Conservation (phyloP, 768 basidiomycete genomes). For the Boletus patriciae region DNA sequence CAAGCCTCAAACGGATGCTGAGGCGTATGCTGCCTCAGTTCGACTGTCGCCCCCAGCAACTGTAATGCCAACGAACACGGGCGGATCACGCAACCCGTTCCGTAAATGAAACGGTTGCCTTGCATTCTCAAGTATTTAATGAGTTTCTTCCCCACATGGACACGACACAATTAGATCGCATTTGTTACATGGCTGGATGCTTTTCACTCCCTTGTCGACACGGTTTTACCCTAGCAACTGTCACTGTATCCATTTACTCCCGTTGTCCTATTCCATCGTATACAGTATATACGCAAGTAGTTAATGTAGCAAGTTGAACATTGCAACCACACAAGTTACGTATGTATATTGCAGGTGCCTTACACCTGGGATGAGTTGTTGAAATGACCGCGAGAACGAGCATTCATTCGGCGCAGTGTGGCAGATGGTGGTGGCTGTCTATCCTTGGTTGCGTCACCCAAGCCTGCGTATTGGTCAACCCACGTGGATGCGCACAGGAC, state of each 20-base stretch:
- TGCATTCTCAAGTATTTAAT: constrained; percentile 9
- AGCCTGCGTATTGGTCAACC: constrained; percentile 4
- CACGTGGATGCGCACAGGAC: constrained; percentile 32
- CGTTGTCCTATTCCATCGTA: constrained; percentile 17
- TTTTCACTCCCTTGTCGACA: constrained; percentile 6
- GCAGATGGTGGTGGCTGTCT: constrained; percentile 16
- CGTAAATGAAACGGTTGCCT: constrained; percentile 35
- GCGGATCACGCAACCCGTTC: constrained; percentile 56
- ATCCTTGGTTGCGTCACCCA: constrained; percentile 9
- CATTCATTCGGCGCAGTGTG: background rate
- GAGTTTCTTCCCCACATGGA: constrained; percentile 27
- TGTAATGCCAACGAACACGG: constrained; percentile 43
- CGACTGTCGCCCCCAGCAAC: constrained; percentile 33
- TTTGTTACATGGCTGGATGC: constrained; percentile 4
- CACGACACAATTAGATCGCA: constrained; percentile 20
- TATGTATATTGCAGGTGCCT: constrained; percentile 13
- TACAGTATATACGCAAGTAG: constrained; percentile 13
- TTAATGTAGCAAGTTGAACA: constrained; percentile 26
- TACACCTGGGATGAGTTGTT: background rate
- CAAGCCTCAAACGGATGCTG: constrained; percentile 52
- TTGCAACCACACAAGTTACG: constrained; percentile 13
- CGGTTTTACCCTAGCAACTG: constrained; percentile 15
- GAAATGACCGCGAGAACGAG: constrained; percentile 31
- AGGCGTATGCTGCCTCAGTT: constrained; percentile 55
- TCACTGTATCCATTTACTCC: constrained; percentile 16